These are phyloP conservation scores for Solanum chmielewskii DNA, from an alignment of 257 asterid genomes.

Conservation along the genomic window DNA sequence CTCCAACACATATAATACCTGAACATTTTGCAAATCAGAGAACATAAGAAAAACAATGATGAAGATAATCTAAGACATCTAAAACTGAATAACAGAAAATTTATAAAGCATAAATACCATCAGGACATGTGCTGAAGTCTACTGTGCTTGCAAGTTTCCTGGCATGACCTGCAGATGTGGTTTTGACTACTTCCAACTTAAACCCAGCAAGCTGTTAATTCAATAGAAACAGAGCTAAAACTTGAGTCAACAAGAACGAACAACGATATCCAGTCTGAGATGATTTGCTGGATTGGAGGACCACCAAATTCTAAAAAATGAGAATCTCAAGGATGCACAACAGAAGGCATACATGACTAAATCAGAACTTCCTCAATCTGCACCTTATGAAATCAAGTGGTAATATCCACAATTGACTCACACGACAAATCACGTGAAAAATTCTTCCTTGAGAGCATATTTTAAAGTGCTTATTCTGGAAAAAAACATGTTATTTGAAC, in stretches of 20 bases:
- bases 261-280: not conserved
- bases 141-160: conserved; percentile 80
- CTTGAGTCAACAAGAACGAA: not conserved
- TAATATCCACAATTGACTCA: not conserved
- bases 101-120: conserved; percentile 37
- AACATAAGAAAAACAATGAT: not conserved
- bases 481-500: not conserved
- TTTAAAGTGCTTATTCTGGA: not conserved
- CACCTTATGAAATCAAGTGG: not conserved
- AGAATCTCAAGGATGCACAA: not conserved
- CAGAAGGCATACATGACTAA: not conserved
- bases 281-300: not conserved
- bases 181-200: conserved; percentile 84
- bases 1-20: conserved; percentile 99
- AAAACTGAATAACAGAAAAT: conserved; percentile 1
- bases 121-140: conserved; percentile 95
- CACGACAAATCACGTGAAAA: not conserved
- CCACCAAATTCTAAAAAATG: not conserved
- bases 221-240: not conserved
- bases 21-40: conserved; percentile 10
- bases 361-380: not conserved
- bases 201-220: conserved; percentile 89
- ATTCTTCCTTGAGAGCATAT: not conserved
- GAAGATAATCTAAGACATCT: conserved; percentile 5
- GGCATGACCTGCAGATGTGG: conserved; percentile 98